phyloP scores from a whole-genome alignment of 768 basidiomycete species.

The Mycena floridula region DNA sequence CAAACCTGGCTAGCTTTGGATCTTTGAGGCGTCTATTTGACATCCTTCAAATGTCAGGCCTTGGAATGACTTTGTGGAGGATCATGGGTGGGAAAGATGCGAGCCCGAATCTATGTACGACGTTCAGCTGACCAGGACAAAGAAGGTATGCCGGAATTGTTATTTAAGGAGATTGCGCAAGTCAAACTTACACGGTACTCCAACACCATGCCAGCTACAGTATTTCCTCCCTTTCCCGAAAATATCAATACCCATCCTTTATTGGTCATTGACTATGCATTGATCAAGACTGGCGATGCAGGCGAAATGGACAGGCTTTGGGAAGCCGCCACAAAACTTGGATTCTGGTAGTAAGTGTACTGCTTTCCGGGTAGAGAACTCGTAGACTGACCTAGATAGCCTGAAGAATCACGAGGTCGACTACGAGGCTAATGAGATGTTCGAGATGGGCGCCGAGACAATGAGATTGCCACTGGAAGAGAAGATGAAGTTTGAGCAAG shows the following conservation, averaged over 20 bases:
- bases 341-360: conserved; percentile 37
- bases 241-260: conserved; percentile 33
- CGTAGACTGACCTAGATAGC: background rate
- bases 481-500: background rate
- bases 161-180: too few species aligned
- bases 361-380: background rate
- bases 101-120: too few species aligned
- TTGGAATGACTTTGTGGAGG: too few species aligned
- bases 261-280: conserved; percentile 29
- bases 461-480: conserved; percentile 10
- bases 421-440: background rate
- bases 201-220: background rate
- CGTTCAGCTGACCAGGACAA: too few species aligned
- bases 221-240: conserved; percentile 27
- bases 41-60: too few species aligned
- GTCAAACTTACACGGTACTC: too few species aligned
- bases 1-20: too few species aligned
- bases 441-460: conserved; percentile 3
- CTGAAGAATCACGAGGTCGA: conserved; percentile 1
- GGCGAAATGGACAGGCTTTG: conserved; percentile 29
- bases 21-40: too few species aligned
- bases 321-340: conserved; percentile 29
- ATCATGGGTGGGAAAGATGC: too few species aligned
- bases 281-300: conserved; percentile 21
- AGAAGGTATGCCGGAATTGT: too few species aligned